Evolutionary conservation across 2,329 filamentous ascomycete species (phyloP).

Genomic region (Neoscytalidium dimidiatum): DNA sequence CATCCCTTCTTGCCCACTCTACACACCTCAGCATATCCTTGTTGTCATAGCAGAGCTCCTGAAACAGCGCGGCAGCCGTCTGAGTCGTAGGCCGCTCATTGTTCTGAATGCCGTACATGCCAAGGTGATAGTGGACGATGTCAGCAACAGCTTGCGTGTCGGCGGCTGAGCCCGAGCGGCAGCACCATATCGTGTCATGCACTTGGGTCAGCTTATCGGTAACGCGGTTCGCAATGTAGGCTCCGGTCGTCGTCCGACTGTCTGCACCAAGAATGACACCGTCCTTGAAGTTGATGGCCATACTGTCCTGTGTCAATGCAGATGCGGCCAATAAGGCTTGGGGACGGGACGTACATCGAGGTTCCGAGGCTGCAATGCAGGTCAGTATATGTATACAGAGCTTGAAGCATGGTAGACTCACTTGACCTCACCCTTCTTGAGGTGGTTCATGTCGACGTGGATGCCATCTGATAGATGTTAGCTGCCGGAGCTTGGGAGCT

Average conservation of each 20-base stretch:
- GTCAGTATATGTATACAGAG: neutral
- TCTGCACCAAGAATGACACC: constrained; percentile 98
- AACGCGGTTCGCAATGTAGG: constrained; percentile 98
- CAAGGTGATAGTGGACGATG: constrained; percentile 95
- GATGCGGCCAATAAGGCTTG: constrained; percentile 25
- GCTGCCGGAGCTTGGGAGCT: constrained; percentile 20
- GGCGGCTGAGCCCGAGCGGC: constrained; percentile 93
- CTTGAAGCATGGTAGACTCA: constrained; percentile 52
- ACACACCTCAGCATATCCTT: constrained; percentile 87
- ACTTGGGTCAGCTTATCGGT: constrained; percentile 99
- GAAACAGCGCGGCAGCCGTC: constrained; percentile 92
- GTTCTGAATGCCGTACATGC: constrained; percentile 88
- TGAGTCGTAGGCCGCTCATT: constrained; percentile 90
- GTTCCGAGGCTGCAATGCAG: constrained; percentile 74
- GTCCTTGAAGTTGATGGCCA: constrained; percentile 99
- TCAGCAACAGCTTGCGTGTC: constrained; percentile 98
- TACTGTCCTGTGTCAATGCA: constrained; percentile 57
- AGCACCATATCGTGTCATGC: constrained; percentile 99
- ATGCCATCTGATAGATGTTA: constrained; percentile 77
- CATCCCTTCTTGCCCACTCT: neutral
- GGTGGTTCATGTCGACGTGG: constrained; percentile 96
- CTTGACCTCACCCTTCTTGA: constrained; percentile 99
- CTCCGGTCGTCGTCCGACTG: constrained; percentile 93
- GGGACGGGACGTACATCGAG: constrained; percentile 72
- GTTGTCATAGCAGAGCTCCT: constrained; percentile 97